Conservation (phyloP, 202 grass and related monocot species). For the Saccharum hybrid region DNA sequence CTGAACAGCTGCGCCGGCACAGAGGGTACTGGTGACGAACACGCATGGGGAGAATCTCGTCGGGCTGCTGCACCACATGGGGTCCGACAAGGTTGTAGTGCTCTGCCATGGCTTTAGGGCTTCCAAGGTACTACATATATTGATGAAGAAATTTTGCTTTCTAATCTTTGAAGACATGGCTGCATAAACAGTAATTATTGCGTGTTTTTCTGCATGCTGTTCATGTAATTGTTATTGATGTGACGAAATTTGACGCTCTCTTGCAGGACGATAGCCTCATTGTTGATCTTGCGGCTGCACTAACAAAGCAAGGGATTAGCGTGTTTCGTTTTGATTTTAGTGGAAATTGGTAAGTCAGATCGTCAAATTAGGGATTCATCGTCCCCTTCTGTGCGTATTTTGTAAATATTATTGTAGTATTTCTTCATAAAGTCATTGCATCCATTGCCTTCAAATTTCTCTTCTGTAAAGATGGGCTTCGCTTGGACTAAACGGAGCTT, state of each 20-base stretch:
- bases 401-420: not conserved
- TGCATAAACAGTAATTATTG: not conserved
- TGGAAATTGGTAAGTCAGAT: slow-evolving; percentile 80
- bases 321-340: slow-evolving; percentile 87
- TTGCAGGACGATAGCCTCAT: slow-evolving; percentile 61
- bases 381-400: not conserved
- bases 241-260: not conserved
- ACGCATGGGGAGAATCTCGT: slow-evolving; percentile 67
- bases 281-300: slow-evolving; percentile 57
- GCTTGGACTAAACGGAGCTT: not conserved
- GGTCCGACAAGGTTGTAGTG: slow-evolving; percentile 60
- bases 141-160: not conserved
- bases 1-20: slow-evolving; percentile 35
- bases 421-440: not conserved
- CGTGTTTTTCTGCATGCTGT: not conserved
- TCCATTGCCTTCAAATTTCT: not conserved
- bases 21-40: slow-evolving; percentile 58
- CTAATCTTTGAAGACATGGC: not conserved
- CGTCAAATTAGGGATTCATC: not conserved
- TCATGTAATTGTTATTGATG: not conserved
- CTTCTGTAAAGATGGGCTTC: not conserved
- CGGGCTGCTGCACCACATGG: slow-evolving; percentile 61
- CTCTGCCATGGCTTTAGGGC: slow-evolving; percentile 75
- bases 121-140: slow-evolving; percentile 55
- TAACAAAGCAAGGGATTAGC: slow-evolving; percentile 62